Conservation (phyloP, 768 basidiomycete genomes). For the Mycena floridula region DNA sequence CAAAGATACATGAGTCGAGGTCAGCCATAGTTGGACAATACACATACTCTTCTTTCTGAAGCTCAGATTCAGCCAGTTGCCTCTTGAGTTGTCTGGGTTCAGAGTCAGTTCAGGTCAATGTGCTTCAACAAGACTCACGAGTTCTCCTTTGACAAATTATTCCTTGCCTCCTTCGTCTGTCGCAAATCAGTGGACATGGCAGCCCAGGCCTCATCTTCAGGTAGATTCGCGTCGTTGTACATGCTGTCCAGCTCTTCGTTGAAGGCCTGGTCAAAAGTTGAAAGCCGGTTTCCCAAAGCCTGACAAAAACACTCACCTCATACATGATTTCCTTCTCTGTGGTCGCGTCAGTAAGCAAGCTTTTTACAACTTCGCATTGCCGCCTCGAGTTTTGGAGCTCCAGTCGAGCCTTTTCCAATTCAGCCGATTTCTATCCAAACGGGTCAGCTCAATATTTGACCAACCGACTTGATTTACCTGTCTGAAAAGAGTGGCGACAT, state of each 20-base stretch:
- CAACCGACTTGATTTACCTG: slow-evolving; percentile 37
- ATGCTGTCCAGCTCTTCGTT: slow-evolving; percentile 91
- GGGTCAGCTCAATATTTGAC: not conserved
- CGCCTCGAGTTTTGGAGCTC: slow-evolving; percentile 68
- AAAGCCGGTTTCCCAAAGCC: too few species aligned
- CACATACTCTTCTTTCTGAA: slow-evolving; percentile 79
- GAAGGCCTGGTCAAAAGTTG: slow-evolving; percentile 57
- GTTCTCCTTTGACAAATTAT: slow-evolving; percentile 73
- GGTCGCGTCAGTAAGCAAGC: slow-evolving; percentile 68
- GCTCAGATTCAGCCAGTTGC: slow-evolving; percentile 61
- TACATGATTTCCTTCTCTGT: slow-evolving; percentile 93
- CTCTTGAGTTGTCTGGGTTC: slow-evolving; percentile 58
- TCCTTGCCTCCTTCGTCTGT: slow-evolving; percentile 69
- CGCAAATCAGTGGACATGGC: slow-evolving; percentile 70
- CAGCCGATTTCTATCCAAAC: slow-evolving; percentile 42
- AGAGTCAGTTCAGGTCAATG: not conserved
- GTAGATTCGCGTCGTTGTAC: slow-evolving; percentile 81
- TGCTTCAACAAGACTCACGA: slow-evolving; percentile 42
- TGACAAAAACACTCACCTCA: slow-evolving; percentile 58
- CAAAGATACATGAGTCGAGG: slow-evolving; percentile 9
- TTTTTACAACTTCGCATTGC: slow-evolving; percentile 76
- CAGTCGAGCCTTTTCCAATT: slow-evolving; percentile 53
- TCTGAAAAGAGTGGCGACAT: slow-evolving; percentile 44
- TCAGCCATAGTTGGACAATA: slow-evolving; percentile 6
- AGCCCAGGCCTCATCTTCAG: slow-evolving; percentile 78